phyloP scores from a whole-genome alignment of 192 early-diverging fungal species.

The Bifiguratus adelaidae region DNA sequence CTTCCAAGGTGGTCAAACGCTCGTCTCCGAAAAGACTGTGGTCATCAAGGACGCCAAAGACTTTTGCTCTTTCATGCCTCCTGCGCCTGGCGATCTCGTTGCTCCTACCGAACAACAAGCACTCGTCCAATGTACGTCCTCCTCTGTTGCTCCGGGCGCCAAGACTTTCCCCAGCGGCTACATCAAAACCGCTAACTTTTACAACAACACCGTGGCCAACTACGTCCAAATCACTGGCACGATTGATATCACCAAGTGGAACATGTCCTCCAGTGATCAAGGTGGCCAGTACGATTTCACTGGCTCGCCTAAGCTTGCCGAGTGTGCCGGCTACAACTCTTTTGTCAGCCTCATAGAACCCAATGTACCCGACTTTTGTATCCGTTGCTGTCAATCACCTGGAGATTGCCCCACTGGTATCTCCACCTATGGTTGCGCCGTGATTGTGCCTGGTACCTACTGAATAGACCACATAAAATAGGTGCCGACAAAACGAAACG shows the following conservation, averaged over 20 bases:
- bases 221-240: slow-evolving; percentile 44
- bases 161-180: slow-evolving; percentile 28
- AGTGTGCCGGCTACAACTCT: slow-evolving; percentile 12
- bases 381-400: slow-evolving; percentile 21
- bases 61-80: slow-evolving; percentile 31
- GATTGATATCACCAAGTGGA: slow-evolving; percentile 24
- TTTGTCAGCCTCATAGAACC: slow-evolving; percentile 22
- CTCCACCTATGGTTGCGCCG: too few species aligned
- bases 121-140: slow-evolving; percentile 28
- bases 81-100: slow-evolving; percentile 19
- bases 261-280: slow-evolving; percentile 13
- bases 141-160: slow-evolving; percentile 17
- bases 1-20: too few species aligned
- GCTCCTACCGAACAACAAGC: slow-evolving; percentile 25
- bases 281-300: slow-evolving; percentile 42
- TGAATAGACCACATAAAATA: too few species aligned
- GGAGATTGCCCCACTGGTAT: too few species aligned
- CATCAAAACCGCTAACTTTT: slow-evolving; percentile 31
- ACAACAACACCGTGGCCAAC: slow-evolving; percentile 12
- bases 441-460: too few species aligned
- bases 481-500: too few species aligned
- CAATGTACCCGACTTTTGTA: slow-evolving; percentile 10
- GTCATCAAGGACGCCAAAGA: slow-evolving; percentile 3
- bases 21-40: too few species aligned
- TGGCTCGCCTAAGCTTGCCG: slow-evolving; percentile 6